Percentiles rank a stretch among this genome's conserved stretches.
Evolutionary conservation across 305 asterid species (phyloP).

Genomic region (Fraxinus sp.): DNA sequence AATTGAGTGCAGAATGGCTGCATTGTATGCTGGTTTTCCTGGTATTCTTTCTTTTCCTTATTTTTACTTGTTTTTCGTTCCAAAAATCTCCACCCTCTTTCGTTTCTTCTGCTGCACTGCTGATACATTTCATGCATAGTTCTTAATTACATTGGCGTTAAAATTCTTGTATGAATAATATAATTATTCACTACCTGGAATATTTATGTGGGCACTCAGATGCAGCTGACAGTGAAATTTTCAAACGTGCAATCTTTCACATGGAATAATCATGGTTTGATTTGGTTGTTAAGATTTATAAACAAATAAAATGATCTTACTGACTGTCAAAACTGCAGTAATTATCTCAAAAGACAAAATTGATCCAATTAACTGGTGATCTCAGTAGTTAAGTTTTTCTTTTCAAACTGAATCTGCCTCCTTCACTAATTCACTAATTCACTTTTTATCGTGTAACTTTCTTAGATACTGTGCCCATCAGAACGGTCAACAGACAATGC

Average conservation of each 20-base stretch:
- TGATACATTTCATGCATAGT: neutral
- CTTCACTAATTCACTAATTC: neutral
- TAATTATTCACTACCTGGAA: neutral
- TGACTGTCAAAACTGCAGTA: neutral
- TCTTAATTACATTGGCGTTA: neutral
- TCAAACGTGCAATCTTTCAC: neutral
- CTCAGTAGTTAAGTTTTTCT: neutral
- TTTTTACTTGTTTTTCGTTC: neutral
- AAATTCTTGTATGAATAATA: neutral
- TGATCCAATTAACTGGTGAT: neutral
- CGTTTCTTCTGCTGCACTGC: neutral
- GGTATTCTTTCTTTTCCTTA: conserved; percentile 39
- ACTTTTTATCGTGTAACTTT: conserved; percentile 8
- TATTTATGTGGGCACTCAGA: neutral
- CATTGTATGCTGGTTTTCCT: conserved; percentile 90
- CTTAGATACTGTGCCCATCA: conserved; percentile 74
- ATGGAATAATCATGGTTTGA: neutral
- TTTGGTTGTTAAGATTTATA: neutral
- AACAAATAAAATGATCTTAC: neutral
- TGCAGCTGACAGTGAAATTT: neutral
- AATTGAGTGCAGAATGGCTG: conserved; percentile 88
- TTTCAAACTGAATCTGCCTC: neutral
- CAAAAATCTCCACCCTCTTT: neutral
- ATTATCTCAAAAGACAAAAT: neutral
- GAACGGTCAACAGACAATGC: conserved; percentile 94